Evolutionary conservation across 2,329 filamentous ascomycete species (phyloP), one percentile per base, ranked within the genome.

Genomic region (Beauveria scarabaeidicola): DNA sequence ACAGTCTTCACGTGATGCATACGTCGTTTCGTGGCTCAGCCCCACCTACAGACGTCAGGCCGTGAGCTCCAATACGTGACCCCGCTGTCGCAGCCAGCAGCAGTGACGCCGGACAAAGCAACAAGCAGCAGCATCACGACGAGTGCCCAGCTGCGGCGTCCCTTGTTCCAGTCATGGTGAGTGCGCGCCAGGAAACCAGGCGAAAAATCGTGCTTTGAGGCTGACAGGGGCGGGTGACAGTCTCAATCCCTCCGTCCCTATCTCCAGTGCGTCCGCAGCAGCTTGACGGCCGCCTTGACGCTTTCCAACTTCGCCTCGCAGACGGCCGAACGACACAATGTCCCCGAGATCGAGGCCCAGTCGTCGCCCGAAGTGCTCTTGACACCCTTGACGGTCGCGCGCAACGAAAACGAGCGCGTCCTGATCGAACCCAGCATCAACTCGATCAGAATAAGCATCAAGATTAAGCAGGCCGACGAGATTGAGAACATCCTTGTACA

Each of bases 381-480:
- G 62, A 96, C 94, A 69, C 92, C 93, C 19, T 79, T 99, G 64
- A 91, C 88, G 29, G 86, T 99, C 66, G 89, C 93, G 64, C 87
- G 94, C 64, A 99, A 99, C 76, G 92, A 97, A 76, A 96, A 97
- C 73, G 94, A 99, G 82, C 87, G 89, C 68, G 93, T 99, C 66
- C 80, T 96, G 63, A 96, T 97, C 72, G 93, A 97, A 78, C 92
- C 94, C 58, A 94, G 90, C 74, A 88, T 97, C 78, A 99, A 99
- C 82, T 95, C 90, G 66, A 89, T 99, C 66, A 88, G 94, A 67
- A 89, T 99, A 70, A 96, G 91, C 82, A 96, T 99, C 78, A 91
- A 93, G 81, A 97, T 99, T 76, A 99, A 99, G 79, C 94, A 99
- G 80, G 94, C 94, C 63, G 94, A 99, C 74, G 94, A 99, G 78